phyloP scores from a whole-genome alignment of 305 asterid genomes.

The Petunia hybrid region DNA sequence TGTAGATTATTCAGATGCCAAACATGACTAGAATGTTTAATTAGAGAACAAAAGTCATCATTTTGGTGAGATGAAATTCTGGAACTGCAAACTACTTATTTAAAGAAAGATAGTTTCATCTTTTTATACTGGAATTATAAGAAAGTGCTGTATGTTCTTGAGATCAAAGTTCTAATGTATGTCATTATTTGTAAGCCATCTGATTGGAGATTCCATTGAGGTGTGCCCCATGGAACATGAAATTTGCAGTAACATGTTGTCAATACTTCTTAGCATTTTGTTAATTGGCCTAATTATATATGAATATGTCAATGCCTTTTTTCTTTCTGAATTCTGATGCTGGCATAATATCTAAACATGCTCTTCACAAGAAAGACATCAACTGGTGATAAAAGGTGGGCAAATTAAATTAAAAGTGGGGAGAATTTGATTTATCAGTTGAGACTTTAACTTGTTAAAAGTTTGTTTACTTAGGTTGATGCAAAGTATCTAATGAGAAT shows the following conservation, averaged over 20 bases:
- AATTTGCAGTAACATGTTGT: not conserved
- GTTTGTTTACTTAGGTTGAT: too few relatives aligned
- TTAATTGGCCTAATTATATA: not conserved
- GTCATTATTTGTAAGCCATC: not conserved
- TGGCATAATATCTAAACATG: too few relatives aligned
- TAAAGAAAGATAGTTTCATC: not conserved
- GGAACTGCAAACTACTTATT: not conserved
- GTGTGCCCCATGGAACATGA: not conserved
- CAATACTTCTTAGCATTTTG: not conserved
- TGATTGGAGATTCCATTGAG: conserved; percentile 5
- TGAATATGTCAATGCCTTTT: not conserved
- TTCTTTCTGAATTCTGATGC: not conserved
- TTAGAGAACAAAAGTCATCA: conserved; percentile 7
- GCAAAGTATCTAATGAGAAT: too few relatives aligned
- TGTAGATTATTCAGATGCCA: conserved; percentile 50
- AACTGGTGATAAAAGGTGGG: too few relatives aligned
- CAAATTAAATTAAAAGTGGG: too few relatives aligned
- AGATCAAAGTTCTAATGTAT: conserved; percentile 10
- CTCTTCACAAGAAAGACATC: too few relatives aligned
- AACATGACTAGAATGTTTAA: conserved; percentile 55
- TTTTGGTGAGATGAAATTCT: not conserved
- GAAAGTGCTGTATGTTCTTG: not conserved
- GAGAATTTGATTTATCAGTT: too few relatives aligned
- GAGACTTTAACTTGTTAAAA: too few relatives aligned
- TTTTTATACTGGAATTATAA: not conserved